These are phyloP conservation scores for Eucalyptus marginata DNA, from an alignment of 345 rosid genomes.

Conservation along the genomic window DNA sequence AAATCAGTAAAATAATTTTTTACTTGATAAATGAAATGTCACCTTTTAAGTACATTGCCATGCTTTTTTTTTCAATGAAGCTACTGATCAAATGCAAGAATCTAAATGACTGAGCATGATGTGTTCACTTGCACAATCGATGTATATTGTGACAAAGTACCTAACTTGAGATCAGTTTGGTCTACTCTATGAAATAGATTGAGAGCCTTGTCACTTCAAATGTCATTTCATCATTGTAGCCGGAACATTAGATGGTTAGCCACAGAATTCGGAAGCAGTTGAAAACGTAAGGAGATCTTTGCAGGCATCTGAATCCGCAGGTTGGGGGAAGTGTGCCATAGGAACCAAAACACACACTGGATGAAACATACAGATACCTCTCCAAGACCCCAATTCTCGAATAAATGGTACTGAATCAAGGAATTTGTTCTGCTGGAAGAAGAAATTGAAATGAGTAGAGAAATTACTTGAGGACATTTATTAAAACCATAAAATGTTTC, in stretches of 20 bases:
- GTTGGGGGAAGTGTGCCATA: neutral
- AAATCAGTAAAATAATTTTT: neutral
- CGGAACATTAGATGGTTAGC: neutral
- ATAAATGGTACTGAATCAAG: neutral
- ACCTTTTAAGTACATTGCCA: too few relatives aligned
- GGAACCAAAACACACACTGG: neutral
- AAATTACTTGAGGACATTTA: too few relatives aligned
- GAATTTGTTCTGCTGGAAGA: too few relatives aligned
- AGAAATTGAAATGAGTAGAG: too few relatives aligned
- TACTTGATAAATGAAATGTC: too few relatives aligned
- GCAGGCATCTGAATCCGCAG: neutral
- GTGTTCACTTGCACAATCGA: too few relatives aligned
- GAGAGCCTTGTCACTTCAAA: neutral
- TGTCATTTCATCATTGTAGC: too few relatives aligned
- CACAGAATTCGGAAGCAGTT: neutral
- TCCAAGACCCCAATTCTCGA: neutral
- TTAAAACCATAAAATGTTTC: too few relatives aligned
- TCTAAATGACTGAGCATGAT: too few relatives aligned
- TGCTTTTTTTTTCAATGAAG: too few relatives aligned
- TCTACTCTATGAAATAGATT: neutral
- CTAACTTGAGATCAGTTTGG: neutral
- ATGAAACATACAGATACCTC: neutral
- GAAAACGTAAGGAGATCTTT: neutral
- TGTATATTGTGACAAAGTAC: neutral
- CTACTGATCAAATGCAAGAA: too few relatives aligned